Evolutionary conservation across 2,329 filamentous ascomycete genomes (phyloP), one percentile per base, ranked within the genome.

Genomic region (Fusarium buharicum): DNA sequence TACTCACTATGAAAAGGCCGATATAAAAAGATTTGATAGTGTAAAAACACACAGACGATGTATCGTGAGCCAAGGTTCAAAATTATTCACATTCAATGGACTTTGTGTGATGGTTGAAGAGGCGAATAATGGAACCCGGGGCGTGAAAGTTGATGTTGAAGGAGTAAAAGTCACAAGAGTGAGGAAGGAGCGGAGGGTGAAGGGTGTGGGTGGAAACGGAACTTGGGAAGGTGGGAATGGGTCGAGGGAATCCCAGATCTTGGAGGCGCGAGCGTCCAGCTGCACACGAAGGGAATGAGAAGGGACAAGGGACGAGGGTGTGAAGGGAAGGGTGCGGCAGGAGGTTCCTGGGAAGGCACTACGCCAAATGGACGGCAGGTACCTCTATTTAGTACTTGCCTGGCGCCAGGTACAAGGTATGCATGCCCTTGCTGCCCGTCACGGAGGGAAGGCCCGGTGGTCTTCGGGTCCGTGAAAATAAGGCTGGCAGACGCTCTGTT

Each of bases 221-320:
- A 68, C 57, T 47, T 64, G 64, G 66, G 68, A 70, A 70, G 65
- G 61, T 46, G 62, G 65, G 68, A 67, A 70, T 69, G 68, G 68
- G 68, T 69, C 66, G 66, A 71, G 69, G 60, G 57, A 64, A 56
- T 67, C 56, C 67, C 55, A 70, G 68, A 68, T 70, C 59, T 59
- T 67, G 65, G 68, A 66, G 64, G 68, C 64, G 59, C 66, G 62
- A 69, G 67, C 53, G 61, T 55, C 48, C 34, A 55, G 45, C 56
- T 51, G 52, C 45, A 47, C 58, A 66, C 47, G 53, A 63, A 60
- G 52, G 48, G 58, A 63, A 63, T 44, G 43, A 50, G 62, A 61
- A 63, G 39, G 43, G 40, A 56, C 22, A 45, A 63, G 58, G 55
- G 54, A 60, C 62, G 62, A 59, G 62, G 58, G 62, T 59, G 61